Percentiles rank a stretch among this genome's conserved stretches.
These are phyloP conservation scores for Solanum tarijense DNA, from an alignment of 257 asterid genomes.

Conservation along the genomic window DNA sequence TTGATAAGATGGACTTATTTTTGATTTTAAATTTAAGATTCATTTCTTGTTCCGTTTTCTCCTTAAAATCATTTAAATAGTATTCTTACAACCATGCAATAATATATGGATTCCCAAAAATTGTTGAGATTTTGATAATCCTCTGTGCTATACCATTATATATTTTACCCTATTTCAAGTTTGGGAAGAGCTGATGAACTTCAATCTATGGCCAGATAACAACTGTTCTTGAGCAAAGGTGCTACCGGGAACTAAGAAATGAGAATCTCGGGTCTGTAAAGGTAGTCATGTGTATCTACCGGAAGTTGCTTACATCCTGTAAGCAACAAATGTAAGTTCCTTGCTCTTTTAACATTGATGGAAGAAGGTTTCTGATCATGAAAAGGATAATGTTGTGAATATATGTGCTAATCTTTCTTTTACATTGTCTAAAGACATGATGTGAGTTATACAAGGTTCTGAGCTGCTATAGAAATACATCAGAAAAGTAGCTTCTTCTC, in stretches of 20 bases:
- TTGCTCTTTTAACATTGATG: conserved; percentile 8
- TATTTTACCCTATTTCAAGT: background rate
- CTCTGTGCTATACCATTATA: background rate
- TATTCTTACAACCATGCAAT: background rate
- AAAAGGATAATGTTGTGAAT: background rate
- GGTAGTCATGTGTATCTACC: conserved; percentile 53
- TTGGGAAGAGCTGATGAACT: background rate
- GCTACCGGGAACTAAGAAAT: conserved; percentile 55
- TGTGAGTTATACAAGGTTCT: background rate
- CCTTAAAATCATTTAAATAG: background rate
- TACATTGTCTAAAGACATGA: background rate
- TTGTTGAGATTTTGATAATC: background rate
- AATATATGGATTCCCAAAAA: background rate
- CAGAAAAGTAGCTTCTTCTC: background rate
- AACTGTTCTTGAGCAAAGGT: conserved; percentile 67
- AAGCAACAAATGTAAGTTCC: conserved; percentile 71
- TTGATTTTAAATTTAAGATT: background rate
- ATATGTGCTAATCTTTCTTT: background rate
- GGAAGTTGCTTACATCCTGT: conserved; percentile 56
- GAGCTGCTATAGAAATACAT: background rate
- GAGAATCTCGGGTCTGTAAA: conserved; percentile 47
- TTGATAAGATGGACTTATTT: background rate
- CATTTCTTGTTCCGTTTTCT: background rate
- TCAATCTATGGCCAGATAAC: conserved; percentile 39
- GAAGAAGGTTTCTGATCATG: background rate